Evolutionary conservation across 139 green algal species (phyloP), one percentile per base, ranked within the genome.

Genomic region (Closterium sp.): DNA sequence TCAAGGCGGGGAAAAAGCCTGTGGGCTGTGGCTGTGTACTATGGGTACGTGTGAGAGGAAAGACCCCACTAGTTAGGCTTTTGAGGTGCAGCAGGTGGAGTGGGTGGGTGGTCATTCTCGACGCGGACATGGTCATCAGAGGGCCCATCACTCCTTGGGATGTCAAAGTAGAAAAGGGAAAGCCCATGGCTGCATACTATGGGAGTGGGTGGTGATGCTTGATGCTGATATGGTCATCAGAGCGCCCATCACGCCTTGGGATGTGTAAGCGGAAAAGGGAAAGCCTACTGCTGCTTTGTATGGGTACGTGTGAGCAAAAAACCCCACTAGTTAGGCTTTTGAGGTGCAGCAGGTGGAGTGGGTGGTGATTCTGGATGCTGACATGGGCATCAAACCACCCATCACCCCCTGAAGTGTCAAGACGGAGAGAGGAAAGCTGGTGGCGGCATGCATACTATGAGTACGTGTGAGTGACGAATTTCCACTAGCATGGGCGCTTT

Each of bases 21-120:
- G 4, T 31, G 23, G 76, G 91, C 93, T 10, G 94, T 95, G 0
- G 69, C 38, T 33, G 94, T 93, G 10, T 87, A 94, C 16, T 95
- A 95, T 92, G 88, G 87, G 85, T 95, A 91, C 85, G 85, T 89
- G 36, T 6, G 36, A 55, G 36, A 4, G 36, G 6, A 6, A 55
- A 6, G 6, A 55, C 36, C 4, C 6, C 36, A 55, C 5, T 55
- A 6, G 6, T 12, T 55, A 6, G 36, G n/a, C n/a, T n/a, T n/a
- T n/a, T n/a, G n/a, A n/a, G n/a, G n/a, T n/a, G n/a, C n/a, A n/a
- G n/a, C n/a, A n/a, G n/a, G n/a, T n/a, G n/a, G 85, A 94, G n/a
- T n/a, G 94, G 95, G 16, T 95, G 89, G 36, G 84, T 95, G 9
- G 87, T 95, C 69, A 92, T 95, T n/a, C 38, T 95, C 10, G 94